Conservation (phyloP, 2,329 filamentous ascomycete genomes). For the Chalara sp. region DNA sequence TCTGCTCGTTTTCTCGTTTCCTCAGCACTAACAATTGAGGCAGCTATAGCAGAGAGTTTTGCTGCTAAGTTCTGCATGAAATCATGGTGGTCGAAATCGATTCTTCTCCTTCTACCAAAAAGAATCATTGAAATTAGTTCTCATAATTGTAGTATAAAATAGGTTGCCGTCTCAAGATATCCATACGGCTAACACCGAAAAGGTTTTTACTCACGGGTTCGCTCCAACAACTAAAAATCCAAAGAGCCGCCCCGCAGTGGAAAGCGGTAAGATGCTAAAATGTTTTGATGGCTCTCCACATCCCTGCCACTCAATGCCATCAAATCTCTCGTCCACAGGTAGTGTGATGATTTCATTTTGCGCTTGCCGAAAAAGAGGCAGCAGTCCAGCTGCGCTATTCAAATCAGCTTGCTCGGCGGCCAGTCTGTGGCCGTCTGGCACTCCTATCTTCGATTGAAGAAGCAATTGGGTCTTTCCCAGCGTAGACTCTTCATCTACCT, state of each 20-base stretch:
- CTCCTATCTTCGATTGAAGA: constrained; percentile 16
- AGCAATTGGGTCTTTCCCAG: constrained; percentile 5
- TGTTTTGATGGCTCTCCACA: constrained; percentile 16
- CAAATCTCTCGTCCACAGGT: constrained; percentile 17
- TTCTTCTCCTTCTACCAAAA: constrained; percentile 5
- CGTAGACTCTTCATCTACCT: constrained; percentile 16
- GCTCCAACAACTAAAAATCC: constrained; percentile 20
- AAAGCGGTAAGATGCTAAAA: constrained; percentile 19
- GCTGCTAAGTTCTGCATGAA: constrained; percentile 20
- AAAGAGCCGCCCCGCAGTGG: constrained; percentile 9
- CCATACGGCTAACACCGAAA: too few relatives aligned
- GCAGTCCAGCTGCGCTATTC: constrained; percentile 13
- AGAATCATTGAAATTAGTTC: too few relatives aligned
- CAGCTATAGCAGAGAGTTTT: constrained; percentile 17
- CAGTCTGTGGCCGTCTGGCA: constrained; percentile 16
- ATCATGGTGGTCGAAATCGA: constrained; percentile 18
- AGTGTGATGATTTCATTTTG: constrained; percentile 12
- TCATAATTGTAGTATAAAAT: too few relatives aligned
- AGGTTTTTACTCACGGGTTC: constrained; percentile 12
- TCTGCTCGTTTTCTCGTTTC: constrained; percentile 15
- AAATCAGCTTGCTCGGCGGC: constrained; percentile 13
- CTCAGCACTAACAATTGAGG: constrained; percentile 16
- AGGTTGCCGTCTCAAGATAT: too few relatives aligned
- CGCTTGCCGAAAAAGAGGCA: constrained; percentile 17
- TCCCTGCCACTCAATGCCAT: constrained; percentile 11